These are phyloP conservation scores for Fusarium siculi DNA, from an alignment of 2,329 filamentous ascomycete species.

Conservation along the genomic window DNA sequence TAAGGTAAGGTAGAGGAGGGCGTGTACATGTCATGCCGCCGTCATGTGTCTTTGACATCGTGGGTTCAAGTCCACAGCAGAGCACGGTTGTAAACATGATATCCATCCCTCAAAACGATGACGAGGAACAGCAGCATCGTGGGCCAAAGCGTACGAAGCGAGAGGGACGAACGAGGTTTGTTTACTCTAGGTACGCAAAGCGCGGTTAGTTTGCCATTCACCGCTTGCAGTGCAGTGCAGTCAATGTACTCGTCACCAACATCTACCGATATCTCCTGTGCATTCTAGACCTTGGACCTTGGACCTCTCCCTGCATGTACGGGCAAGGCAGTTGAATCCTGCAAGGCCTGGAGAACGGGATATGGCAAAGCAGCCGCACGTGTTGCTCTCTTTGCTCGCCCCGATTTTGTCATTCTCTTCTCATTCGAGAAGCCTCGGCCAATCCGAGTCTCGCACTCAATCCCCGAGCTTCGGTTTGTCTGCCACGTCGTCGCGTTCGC, in stretches of 20 bases:
- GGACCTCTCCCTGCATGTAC: not conserved
- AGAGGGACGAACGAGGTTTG: not conserved
- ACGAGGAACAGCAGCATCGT: not conserved
- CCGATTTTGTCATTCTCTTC: not conserved
- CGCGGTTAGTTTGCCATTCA: conserved; percentile 25
- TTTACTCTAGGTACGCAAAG: conserved; percentile 15
- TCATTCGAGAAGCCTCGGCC: conserved; percentile 14
- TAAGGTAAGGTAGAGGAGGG: not conserved
- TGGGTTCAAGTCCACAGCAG: not conserved
- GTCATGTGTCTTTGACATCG: not conserved
- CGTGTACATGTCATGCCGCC: conserved; percentile 1
- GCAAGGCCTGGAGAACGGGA: conserved; percentile 4
- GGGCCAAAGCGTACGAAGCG: conserved; percentile 15
- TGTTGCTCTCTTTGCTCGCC: not conserved
- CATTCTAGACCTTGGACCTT: not conserved
- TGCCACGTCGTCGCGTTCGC: conserved; percentile 3
- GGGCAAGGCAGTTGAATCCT: conserved; percentile 1
- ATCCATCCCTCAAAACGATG: not conserved
- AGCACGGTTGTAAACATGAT: not conserved
- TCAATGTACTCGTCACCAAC: conserved; percentile 2
- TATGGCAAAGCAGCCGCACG: conserved; percentile 17
- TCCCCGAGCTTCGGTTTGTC: not conserved
- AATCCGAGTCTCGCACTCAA: not conserved
- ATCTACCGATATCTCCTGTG: not conserved
- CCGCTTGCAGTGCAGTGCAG: not conserved